Percentiles rank a stretch among this genome's conserved stretches.
phyloP scores from a whole-genome alignment of 1,284 basidiomycete species.

The Calocybe gambosa region DNA sequence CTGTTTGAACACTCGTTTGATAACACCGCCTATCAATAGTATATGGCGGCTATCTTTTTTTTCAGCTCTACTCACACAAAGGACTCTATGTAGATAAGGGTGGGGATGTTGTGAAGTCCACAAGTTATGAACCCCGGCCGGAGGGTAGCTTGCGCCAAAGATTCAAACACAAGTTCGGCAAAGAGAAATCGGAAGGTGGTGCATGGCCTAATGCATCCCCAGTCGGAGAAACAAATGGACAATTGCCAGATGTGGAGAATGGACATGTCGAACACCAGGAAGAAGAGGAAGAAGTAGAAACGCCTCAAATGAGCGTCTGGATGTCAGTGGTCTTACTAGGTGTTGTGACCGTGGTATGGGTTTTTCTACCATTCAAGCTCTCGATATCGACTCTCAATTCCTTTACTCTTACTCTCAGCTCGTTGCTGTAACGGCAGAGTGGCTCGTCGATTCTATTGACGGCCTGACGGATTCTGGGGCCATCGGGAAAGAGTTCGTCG shows the following conservation, averaged over 20 bases:
- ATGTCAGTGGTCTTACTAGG: conserved; percentile 51
- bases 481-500: conserved; percentile 76
- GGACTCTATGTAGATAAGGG: conserved; percentile 57
- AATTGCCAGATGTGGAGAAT: conserved; percentile 1
- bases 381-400: background rate
- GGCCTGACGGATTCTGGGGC: conserved; percentile 41
- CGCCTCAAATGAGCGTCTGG: conserved; percentile 48
- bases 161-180: background rate
- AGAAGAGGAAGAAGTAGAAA: conserved; percentile 35
- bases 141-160: conserved; percentile 15
- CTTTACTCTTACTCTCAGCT: conserved; percentile 33
- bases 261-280: conserved; percentile 2
- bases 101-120: conserved; percentile 34
- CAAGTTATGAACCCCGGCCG: conserved; percentile 26
- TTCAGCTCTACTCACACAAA: conserved; percentile 85
- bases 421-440: conserved; percentile 82
- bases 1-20: conserved; percentile 9
- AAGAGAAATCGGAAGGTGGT: background rate
- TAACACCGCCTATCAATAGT: conserved; percentile 30
- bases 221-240: background rate
- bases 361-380: conserved; percentile 2
- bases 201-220: conserved; percentile 1
- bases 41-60: conserved; percentile 70
- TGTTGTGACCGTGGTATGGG: conserved; percentile 57
- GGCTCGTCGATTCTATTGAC: conserved; percentile 75